Percentiles rank a stretch among this genome's conserved stretches.
Evolutionary conservation across 1,284 basidiomycete genomes (phyloP).

Genomic region (Amylostereum areolatum): DNA sequence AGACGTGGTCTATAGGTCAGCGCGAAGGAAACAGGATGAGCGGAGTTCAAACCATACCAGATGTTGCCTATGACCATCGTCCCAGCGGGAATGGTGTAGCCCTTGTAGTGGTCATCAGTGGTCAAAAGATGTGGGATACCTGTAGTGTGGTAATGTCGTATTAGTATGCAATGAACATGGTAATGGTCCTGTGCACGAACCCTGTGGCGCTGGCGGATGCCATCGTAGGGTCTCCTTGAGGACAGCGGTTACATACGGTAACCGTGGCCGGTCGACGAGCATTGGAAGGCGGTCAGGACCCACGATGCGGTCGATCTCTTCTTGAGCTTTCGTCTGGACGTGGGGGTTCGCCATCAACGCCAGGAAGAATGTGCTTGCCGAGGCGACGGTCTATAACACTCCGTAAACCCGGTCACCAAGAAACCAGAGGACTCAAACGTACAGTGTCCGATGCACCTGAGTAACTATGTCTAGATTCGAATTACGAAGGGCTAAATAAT

Average conservation of each 20-base stretch:
- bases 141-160: neutral
- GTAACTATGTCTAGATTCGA: neutral
- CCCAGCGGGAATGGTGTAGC: constrained; percentile 15
- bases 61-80: constrained; percentile 12
- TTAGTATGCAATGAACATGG: constrained; percentile 4
- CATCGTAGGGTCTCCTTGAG: constrained; percentile 24
- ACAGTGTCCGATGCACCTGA: neutral
- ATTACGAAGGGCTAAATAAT: neutral
- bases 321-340: constrained; percentile 16
- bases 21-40: neutral
- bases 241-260: constrained; percentile 22
- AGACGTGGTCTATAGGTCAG: neutral
- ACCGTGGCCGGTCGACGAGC: constrained; percentile 18
- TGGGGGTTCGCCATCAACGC: constrained; percentile 16
- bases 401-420: neutral
- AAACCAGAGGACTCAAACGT: neutral
- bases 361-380: constrained; percentile 13
- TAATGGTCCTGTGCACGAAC: neutral
- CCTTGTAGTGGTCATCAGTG: constrained; percentile 11
- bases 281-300: constrained; percentile 20
- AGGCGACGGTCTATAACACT: constrained; percentile 5
- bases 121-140: constrained; percentile 11
- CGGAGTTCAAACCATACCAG: constrained; percentile 6
- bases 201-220: constrained; percentile 17
- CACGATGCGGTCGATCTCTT: constrained; percentile 22